Evolutionary conservation across 1,284 basidiomycete species (phyloP).

Genomic region (Butyriboletus appendiculatus): DNA sequence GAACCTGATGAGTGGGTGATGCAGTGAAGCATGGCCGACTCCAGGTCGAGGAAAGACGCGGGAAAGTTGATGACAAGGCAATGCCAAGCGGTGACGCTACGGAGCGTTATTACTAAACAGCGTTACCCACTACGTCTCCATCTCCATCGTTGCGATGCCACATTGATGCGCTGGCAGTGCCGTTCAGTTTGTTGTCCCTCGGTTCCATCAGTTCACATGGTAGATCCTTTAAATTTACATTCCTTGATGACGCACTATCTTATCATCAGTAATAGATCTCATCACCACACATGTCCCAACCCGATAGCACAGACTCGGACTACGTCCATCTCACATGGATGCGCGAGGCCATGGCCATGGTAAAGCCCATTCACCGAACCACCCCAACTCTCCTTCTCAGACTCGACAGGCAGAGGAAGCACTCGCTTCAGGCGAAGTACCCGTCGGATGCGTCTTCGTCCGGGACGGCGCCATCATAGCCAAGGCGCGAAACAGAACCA

Average conservation of each 20-base stretch:
- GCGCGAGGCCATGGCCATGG: slow-evolving; percentile 58
- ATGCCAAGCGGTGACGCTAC: not conserved
- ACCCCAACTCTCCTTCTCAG: not conserved
- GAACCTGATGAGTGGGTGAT: slow-evolving; percentile 3
- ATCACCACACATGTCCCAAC: not conserved
- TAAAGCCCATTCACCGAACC: slow-evolving; percentile 18
- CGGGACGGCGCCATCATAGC: slow-evolving; percentile 78
- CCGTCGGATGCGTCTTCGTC: slow-evolving; percentile 97
- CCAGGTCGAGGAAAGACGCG: not conserved
- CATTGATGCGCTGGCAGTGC: too few relatives aligned
- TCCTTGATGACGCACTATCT: too few relatives aligned
- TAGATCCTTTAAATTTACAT: too few relatives aligned
- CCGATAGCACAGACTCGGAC: not conserved
- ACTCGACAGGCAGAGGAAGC: slow-evolving; percentile 78
- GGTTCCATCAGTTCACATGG: too few relatives aligned
- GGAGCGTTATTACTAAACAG: too few relatives aligned
- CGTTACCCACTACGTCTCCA: too few relatives aligned
- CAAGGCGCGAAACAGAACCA: slow-evolving; percentile 89
- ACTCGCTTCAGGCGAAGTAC: slow-evolving; percentile 84
- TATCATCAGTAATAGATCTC: too few relatives aligned
- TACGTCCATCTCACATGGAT: slow-evolving; percentile 44
- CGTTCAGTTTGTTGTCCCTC: too few relatives aligned
- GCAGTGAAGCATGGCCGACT: slow-evolving; percentile 11
- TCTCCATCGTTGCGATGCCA: too few relatives aligned
- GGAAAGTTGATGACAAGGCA: slow-evolving; percentile 13